phyloP scores from a whole-genome alignment of 441 rosid genomes.

The Erodium moschatum region DNA sequence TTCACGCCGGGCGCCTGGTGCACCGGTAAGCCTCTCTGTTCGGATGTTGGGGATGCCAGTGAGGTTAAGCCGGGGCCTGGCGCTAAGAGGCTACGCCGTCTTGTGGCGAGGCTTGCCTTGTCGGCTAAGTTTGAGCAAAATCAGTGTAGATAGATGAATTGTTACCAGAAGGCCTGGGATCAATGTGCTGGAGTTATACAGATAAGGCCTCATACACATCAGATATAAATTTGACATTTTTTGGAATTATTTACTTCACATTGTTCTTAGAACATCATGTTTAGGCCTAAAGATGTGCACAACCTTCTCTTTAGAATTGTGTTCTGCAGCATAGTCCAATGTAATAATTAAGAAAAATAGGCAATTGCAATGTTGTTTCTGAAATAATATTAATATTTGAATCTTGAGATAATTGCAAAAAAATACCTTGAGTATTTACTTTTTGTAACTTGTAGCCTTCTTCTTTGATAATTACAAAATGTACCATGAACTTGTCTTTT shows the following conservation, averaged over 20 bases:
- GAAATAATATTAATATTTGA: too few relatives aligned
- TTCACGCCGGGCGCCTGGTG: conserved; percentile 97
- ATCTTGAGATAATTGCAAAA: too few relatives aligned
- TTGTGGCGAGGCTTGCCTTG: conserved; percentile 43
- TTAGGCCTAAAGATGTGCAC: background rate
- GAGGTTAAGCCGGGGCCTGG: conserved; percentile 65
- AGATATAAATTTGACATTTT: conserved; percentile 14
- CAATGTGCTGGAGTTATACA: conserved; percentile 12
- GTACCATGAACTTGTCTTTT: too few relatives aligned
- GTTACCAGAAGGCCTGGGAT: background rate
- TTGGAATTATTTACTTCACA: background rate
- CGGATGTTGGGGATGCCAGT: conserved; percentile 47
- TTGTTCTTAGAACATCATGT: too few relatives aligned
- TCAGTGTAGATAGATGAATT: conserved; percentile 65
- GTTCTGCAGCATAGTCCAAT: background rate
- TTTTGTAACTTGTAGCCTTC: too few relatives aligned
- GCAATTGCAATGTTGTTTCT: background rate
- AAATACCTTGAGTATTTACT: too few relatives aligned
- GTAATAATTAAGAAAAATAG: background rate
- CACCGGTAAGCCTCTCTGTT: conserved; percentile 52
- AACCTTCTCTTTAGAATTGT: background rate
- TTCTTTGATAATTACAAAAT: too few relatives aligned
- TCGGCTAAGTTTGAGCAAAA: conserved; percentile 35
- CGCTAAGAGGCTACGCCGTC: conserved; percentile 50
- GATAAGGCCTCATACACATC: conserved; percentile 9